phyloP scores from a whole-genome alignment of 371 early-diverging fungal species.

The Choanephora cucurbitarum region DNA sequence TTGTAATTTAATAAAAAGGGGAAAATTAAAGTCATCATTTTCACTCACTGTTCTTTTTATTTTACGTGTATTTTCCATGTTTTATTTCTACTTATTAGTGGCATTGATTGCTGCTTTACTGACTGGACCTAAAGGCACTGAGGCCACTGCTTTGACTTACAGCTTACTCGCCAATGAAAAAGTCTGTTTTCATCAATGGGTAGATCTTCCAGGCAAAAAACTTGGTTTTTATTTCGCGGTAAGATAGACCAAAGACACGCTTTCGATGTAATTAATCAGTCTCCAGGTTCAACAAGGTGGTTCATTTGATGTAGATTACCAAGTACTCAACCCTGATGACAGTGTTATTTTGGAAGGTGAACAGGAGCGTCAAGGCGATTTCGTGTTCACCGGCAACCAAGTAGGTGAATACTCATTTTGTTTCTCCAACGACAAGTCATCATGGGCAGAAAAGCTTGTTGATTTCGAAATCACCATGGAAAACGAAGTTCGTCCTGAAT shows the following conservation, averaged over 20 bases:
- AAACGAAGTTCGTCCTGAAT: constrained; percentile 61
- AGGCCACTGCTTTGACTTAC: constrained; percentile 71
- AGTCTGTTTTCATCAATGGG: constrained; percentile 69
- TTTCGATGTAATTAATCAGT: neutral
- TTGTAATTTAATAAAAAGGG: neutral
- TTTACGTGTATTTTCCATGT: neutral
- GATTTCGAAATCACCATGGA: constrained; percentile 91
- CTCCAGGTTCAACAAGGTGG: constrained; percentile 67
- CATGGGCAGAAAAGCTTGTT: constrained; percentile 85
- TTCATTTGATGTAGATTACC: constrained; percentile 88
- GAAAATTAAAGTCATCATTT: too few species aligned
- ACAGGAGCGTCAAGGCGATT: constrained; percentile 90
- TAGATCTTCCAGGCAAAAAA: constrained; percentile 69
- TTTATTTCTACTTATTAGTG: neutral
- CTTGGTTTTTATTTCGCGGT: constrained; percentile 91
- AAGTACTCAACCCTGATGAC: constrained; percentile 70
- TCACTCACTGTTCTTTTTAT: neutral
- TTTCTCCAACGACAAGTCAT: constrained; percentile 88
- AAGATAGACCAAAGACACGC: constrained; percentile 35
- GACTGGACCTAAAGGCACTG: constrained; percentile 1
- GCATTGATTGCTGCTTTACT: neutral
- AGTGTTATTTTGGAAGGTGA: constrained; percentile 67
- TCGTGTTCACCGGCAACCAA: constrained; percentile 77
- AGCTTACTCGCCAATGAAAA: constrained; percentile 79
- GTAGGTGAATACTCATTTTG: constrained; percentile 92